Evolutionary conservation across 768 basidiomycete species (phyloP).

Genomic region (Lentinula aciculospora): DNA sequence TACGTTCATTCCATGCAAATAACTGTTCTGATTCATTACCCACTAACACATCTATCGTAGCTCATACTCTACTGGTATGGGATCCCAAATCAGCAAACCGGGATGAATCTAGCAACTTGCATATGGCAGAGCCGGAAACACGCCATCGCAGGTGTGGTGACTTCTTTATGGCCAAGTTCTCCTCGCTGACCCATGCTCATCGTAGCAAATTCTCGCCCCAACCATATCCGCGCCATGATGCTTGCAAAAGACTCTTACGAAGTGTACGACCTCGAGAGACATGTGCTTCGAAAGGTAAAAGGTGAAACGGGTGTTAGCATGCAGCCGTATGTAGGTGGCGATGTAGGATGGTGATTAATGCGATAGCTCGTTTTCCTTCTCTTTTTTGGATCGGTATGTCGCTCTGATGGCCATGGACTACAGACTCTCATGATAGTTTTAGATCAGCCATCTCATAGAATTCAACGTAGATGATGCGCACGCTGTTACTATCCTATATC

Average conservation of each 20-base stretch:
- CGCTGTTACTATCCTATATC: neutral
- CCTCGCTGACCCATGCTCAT: conserved; percentile 43
- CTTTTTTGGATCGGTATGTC: neutral
- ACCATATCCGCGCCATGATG: conserved; percentile 79
- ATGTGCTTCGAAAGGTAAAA: conserved; percentile 59
- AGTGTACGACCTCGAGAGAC: conserved; percentile 71
- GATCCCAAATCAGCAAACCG: conserved; percentile 64
- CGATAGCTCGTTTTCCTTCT: neutral
- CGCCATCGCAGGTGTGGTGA: conserved; percentile 77
- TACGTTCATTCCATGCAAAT: conserved; percentile 28
- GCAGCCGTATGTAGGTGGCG: conserved; percentile 53
- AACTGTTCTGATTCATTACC: neutral
- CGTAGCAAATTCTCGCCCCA: conserved; percentile 72
- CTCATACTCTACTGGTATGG: conserved; percentile 96
- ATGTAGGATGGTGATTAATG: conserved; percentile 61
- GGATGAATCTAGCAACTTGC: conserved; percentile 91
- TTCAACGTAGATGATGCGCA: neutral
- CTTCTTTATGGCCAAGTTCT: conserved; percentile 24
- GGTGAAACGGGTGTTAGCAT: conserved; percentile 57
- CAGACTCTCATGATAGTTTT: neutral
- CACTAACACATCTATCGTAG: conserved; percentile 24
- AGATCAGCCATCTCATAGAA: neutral
- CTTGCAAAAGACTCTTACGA: conserved; percentile 77
- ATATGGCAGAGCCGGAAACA: conserved; percentile 90
- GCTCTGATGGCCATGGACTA: neutral